phyloP scores from a whole-genome alignment of 371 early-diverging fungal species.

The Actinomucor elegans region DNA sequence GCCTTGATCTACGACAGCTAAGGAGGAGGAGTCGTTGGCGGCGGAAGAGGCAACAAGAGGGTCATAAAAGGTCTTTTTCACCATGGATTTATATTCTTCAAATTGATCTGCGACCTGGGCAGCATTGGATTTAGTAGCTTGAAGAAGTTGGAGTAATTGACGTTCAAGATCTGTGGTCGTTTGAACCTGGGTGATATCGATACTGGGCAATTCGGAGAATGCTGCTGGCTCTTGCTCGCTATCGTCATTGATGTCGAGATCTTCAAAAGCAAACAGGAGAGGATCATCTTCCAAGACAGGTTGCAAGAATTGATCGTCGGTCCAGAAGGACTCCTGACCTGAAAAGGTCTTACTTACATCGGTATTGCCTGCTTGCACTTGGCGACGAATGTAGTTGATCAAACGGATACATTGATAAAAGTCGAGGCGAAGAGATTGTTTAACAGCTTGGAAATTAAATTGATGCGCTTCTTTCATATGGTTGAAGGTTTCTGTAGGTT shows the following conservation, averaged over 20 bases:
- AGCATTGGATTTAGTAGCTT: constrained; percentile 49
- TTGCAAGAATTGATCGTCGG: constrained; percentile 72
- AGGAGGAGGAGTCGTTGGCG: background rate
- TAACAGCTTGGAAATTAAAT: constrained; percentile 69
- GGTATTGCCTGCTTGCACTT: constrained; percentile 24
- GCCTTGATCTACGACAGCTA: constrained; percentile 36
- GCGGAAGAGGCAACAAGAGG: constrained; percentile 32
- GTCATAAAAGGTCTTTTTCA: constrained; percentile 72
- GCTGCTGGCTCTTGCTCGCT: background rate
- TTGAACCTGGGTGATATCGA: constrained; percentile 16
- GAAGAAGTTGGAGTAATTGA: constrained; percentile 52
- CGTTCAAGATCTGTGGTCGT: constrained; percentile 59
- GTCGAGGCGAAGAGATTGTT: constrained; percentile 61
- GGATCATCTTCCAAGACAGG: constrained; percentile 85
- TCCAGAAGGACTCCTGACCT: constrained; percentile 61
- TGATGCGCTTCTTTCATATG: constrained; percentile 66
- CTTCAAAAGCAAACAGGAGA: constrained; percentile 67
- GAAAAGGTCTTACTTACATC: constrained; percentile 8
- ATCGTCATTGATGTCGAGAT: constrained; percentile 41
- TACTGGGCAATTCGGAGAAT: constrained; percentile 4
- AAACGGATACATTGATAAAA: constrained; percentile 85
- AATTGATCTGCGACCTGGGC: constrained; percentile 59
- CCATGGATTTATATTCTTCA: constrained; percentile 67
- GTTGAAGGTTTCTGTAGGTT: constrained; percentile 55
- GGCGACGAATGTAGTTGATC: constrained; percentile 80